Conservation (phyloP, 2,329 filamentous ascomycete genomes). For the Triangularia setosa region DNA sequence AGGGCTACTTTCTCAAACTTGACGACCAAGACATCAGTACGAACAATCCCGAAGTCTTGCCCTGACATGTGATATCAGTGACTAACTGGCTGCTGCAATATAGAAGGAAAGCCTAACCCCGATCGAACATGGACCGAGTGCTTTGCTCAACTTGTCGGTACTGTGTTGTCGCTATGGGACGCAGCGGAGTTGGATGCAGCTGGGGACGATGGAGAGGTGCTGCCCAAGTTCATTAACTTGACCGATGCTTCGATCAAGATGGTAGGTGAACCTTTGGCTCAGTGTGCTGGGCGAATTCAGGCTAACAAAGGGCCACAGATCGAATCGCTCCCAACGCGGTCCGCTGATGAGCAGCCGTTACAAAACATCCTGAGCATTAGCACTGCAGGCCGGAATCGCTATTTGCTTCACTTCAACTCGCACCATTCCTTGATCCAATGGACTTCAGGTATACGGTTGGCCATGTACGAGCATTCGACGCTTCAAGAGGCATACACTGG, state of each 20-base stretch:
- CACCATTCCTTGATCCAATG: conserved; percentile 90
- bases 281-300: background rate
- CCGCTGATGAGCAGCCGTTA: conserved; percentile 70
- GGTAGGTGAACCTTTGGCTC: conserved; percentile 51
- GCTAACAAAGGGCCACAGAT: conserved; percentile 52
- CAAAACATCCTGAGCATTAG: conserved; percentile 96
- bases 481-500: conserved; percentile 96
- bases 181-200: conserved; percentile 85
- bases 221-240: conserved; percentile 76
- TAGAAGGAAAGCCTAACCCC: conserved; percentile 80
- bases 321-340: conserved; percentile 82
- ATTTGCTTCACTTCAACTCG: conserved; percentile 93
- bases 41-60: conserved; percentile 30
- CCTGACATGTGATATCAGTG: conserved; percentile 16
- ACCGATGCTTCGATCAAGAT: conserved; percentile 98
- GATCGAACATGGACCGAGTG: conserved; percentile 94
- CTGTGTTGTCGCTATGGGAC: conserved; percentile 93
- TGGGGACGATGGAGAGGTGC: conserved; percentile 63
- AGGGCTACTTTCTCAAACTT: conserved; percentile 95
- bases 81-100: conserved; percentile 19
- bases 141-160: conserved; percentile 94
- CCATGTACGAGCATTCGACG: conserved; percentile 91
- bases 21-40: conserved; percentile 89
- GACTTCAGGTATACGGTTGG: conserved; percentile 88
- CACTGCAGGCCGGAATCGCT: conserved; percentile 91